Percentiles rank a stretch among this genome's conserved stretches.
Evolutionary conservation across 352 stramenopile genomes (phyloP).

Genomic region (Phytophthora pseudosyringae): DNA sequence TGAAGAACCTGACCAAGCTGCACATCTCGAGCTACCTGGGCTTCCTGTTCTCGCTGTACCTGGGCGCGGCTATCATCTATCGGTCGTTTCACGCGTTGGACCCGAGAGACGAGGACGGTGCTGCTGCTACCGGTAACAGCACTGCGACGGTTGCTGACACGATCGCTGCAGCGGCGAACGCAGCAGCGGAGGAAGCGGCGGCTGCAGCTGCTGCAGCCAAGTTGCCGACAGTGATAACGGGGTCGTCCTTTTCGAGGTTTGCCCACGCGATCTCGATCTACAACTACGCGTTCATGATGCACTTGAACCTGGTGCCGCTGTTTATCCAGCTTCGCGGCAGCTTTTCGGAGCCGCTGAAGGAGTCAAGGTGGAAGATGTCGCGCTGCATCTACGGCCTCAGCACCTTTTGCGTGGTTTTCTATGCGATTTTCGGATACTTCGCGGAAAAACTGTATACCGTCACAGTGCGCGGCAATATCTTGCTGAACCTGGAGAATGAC

Average conservation of each 20-base stretch:
- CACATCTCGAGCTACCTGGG: slow-evolving; percentile 76
- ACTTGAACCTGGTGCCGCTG: slow-evolving; percentile 80
- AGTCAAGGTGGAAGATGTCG: slow-evolving; percentile 59
- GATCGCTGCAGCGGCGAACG: slow-evolving; percentile 21
- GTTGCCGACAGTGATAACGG: slow-evolving; percentile 40
- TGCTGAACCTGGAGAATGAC: slow-evolving; percentile 82
- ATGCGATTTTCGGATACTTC: slow-evolving; percentile 60
- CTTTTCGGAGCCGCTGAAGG: slow-evolving; percentile 57
- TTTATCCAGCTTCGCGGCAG: slow-evolving; percentile 73
- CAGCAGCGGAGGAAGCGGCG: slow-evolving; percentile 21
- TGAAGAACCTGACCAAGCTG: slow-evolving; percentile 74
- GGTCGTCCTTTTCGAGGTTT: slow-evolving; percentile 47
- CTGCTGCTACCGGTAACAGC: slow-evolving; percentile 9
- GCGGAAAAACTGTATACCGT: slow-evolving; percentile 62
- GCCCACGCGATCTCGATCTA: slow-evolving; percentile 74
- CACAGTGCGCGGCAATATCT: slow-evolving; percentile 70
- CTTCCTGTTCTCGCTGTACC: slow-evolving; percentile 70
- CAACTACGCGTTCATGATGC: slow-evolving; percentile 90
- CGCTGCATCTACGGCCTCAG: slow-evolving; percentile 56
- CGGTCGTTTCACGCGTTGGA: slow-evolving; percentile 47
- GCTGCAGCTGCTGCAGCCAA: slow-evolving; percentile 22
- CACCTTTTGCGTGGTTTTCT: slow-evolving; percentile 67
- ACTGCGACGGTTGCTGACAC: slow-evolving; percentile 6
- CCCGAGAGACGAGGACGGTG: slow-evolving; percentile 6
- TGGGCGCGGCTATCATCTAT: slow-evolving; percentile 65